phyloP scores from a whole-genome alignment of 2,329 filamentous ascomycete species.

The Chaetothyriales sp. region DNA sequence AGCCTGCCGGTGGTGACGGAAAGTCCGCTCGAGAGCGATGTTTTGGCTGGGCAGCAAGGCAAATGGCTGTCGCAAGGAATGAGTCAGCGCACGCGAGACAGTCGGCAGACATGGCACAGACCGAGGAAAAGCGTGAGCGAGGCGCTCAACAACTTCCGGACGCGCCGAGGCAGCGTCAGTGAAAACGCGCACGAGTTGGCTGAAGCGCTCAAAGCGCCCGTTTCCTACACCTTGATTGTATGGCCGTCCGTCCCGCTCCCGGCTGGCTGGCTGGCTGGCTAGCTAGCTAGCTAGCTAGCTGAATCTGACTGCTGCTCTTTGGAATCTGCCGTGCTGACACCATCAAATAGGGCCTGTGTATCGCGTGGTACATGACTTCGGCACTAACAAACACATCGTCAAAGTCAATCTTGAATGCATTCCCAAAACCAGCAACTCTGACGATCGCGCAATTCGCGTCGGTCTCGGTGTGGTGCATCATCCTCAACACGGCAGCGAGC shows the following conservation, averaged over 20 bases:
- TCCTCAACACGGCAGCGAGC: slow-evolving; percentile 62
- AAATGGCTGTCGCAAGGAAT: slow-evolving; percentile 51
- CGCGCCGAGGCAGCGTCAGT: slow-evolving; percentile 69
- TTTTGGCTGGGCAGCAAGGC: slow-evolving; percentile 25
- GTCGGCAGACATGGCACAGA: slow-evolving; percentile 33
- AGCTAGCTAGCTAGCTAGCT: too few relatives aligned
- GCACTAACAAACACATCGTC: slow-evolving; percentile 95
- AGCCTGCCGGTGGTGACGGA: slow-evolving; percentile 17
- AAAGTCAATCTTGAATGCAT: slow-evolving; percentile 86
- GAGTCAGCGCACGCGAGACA: slow-evolving; percentile 23
- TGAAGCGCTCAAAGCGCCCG: slow-evolving; percentile 74
- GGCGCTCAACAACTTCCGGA: slow-evolving; percentile 71
- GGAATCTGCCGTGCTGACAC: background rate
- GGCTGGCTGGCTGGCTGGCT: too few relatives aligned
- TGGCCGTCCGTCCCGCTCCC: too few relatives aligned
- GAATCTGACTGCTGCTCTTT: background rate
- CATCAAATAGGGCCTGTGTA: slow-evolving; percentile 56
- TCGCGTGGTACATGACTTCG: slow-evolving; percentile 89
- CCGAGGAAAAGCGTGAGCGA: slow-evolving; percentile 80
- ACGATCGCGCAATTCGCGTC: slow-evolving; percentile 90
- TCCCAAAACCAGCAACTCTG: slow-evolving; percentile 79
- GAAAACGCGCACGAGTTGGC: slow-evolving; percentile 90
- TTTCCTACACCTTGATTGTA: slow-evolving; percentile 83
- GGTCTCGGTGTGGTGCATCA: slow-evolving; percentile 74
- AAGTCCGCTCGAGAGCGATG: slow-evolving; percentile 15